Percentiles rank a stretch among this genome's conserved stretches.
phyloP scores from a whole-genome alignment of 306 rosid species.

The Amphicarpaea edgeworthii region DNA sequence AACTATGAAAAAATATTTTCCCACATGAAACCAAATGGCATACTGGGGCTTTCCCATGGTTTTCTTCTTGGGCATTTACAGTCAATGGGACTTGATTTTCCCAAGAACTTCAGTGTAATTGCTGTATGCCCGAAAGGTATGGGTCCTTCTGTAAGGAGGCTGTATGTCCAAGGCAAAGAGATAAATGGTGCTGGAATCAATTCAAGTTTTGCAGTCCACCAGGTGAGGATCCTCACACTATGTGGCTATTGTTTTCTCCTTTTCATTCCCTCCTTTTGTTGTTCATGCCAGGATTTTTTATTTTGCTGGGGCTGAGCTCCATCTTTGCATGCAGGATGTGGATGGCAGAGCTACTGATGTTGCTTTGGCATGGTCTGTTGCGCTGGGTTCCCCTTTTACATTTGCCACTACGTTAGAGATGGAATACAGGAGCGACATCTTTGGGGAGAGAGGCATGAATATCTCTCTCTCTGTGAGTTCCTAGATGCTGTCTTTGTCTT shows the following conservation, averaged over 20 bases:
- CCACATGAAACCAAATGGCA: constrained; percentile 91
- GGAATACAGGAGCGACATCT: constrained; percentile 97
- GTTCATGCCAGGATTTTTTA: not conserved
- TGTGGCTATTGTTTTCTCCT: not conserved
- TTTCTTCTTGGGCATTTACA: constrained; percentile 97
- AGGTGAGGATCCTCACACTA: constrained; percentile 52
- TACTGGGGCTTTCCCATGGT: constrained; percentile 98
- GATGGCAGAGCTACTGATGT: constrained; percentile 97
- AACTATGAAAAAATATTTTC: constrained; percentile 83
- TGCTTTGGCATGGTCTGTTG: constrained; percentile 97
- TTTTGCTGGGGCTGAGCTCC: constrained; percentile 27
- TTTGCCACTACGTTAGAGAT: constrained; percentile 93
- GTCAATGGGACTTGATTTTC: constrained; percentile 86
- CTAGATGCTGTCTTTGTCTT: not conserved
- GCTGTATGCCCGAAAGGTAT: constrained; percentile 99
- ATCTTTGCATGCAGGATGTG: constrained; percentile 69
- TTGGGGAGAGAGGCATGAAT: constrained; percentile 88
- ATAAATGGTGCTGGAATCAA: constrained; percentile 98
- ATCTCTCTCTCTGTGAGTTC: not conserved
- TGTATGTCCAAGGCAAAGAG: constrained; percentile 96
- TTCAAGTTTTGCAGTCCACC: constrained; percentile 95
- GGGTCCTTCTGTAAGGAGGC: constrained; percentile 99
- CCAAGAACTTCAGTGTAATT: constrained; percentile 87
- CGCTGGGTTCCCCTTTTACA: constrained; percentile 99
- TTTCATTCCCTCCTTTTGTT: not conserved